Conservation (phyloP, 352 stramenopile genomes). For the Phytophthora pisi region DNA sequence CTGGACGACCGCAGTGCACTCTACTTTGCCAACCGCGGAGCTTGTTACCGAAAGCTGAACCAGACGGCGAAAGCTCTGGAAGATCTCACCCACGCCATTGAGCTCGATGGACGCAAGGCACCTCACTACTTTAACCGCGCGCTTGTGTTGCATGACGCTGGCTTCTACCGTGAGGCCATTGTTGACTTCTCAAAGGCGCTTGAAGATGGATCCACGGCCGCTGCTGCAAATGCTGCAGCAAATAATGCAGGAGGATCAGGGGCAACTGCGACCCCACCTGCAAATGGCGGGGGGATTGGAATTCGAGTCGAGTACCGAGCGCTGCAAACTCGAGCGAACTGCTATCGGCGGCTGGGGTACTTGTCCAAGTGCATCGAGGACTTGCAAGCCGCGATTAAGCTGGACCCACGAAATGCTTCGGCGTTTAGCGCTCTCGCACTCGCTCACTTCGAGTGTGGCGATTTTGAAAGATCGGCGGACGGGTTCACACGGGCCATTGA, state of each 20-base stretch:
- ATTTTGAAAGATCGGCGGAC: slow-evolving; percentile 66
- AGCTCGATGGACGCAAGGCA: slow-evolving; percentile 74
- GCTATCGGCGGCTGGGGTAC: slow-evolving; percentile 62
- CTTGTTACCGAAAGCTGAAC: slow-evolving; percentile 78
- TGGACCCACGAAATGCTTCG: slow-evolving; percentile 69
- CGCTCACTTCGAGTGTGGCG: slow-evolving; percentile 59
- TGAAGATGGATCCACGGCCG: slow-evolving; percentile 56
- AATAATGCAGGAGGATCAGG: slow-evolving; percentile 12
- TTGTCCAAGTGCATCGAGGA: slow-evolving; percentile 76
- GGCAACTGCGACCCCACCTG: neutral
- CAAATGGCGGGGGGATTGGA: slow-evolving; percentile 38
- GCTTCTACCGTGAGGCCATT: slow-evolving; percentile 72
- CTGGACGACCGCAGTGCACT: slow-evolving; percentile 69
- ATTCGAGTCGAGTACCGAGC: slow-evolving; percentile 72
- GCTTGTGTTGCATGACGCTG: slow-evolving; percentile 67
- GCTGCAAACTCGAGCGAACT: slow-evolving; percentile 71
- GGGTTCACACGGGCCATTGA: slow-evolving; percentile 68
- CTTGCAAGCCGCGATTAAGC: slow-evolving; percentile 67
- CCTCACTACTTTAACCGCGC: slow-evolving; percentile 81
- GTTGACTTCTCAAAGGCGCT: slow-evolving; percentile 76
- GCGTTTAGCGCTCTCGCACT: slow-evolving; percentile 69
- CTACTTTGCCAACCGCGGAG: slow-evolving; percentile 79
- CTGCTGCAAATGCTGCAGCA: slow-evolving; percentile 2
- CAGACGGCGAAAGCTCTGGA: slow-evolving; percentile 60
- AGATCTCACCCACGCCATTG: slow-evolving; percentile 72